These are phyloP conservation scores for Corymbia calophylla DNA, from an alignment of 441 rosid species.

Conservation along the genomic window DNA sequence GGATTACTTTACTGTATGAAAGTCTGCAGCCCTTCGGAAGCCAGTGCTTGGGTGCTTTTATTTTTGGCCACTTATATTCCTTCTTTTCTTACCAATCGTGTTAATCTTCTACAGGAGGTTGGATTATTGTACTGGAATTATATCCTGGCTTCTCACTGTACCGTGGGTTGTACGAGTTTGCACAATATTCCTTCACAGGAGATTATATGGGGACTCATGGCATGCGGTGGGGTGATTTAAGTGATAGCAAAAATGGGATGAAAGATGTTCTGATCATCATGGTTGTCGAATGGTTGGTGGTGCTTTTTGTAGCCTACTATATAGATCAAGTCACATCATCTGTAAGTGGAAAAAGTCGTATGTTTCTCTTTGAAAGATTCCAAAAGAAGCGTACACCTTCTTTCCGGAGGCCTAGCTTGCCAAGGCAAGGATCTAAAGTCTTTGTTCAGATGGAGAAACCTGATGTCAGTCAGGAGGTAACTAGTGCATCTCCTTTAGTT, in stretches of 20 bases:
- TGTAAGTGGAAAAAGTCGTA: constrained; percentile 52
- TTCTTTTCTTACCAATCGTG: not conserved
- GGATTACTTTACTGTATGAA: not conserved
- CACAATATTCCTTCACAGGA: constrained; percentile 54
- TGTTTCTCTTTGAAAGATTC: constrained; percentile 40
- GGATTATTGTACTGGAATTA: constrained; percentile 73
- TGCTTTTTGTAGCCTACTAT: constrained; percentile 59
- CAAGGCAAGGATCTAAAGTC: constrained; percentile 63
- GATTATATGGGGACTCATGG: constrained; percentile 55
- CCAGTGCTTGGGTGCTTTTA: not conserved
- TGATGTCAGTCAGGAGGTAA: constrained; percentile 89
- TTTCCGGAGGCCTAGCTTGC: constrained; percentile 38
- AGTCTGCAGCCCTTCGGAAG: not conserved
- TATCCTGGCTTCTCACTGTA: constrained; percentile 86
- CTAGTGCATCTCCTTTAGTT: not conserved
- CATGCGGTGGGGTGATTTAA: constrained; percentile 72
- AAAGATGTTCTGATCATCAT: constrained; percentile 60
- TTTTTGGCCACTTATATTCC: not conserved
- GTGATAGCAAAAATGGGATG: constrained; percentile 62
- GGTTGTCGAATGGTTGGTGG: constrained; percentile 68
- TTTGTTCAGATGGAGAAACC: constrained; percentile 69
- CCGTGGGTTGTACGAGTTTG: constrained; percentile 88
- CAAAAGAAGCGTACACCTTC: constrained; percentile 32
- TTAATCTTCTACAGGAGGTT: constrained; percentile 42
- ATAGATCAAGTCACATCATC: constrained; percentile 59